These are phyloP conservation scores for Boehmeria nivea DNA, from an alignment of 306 rosid genomes.

Conservation along the genomic window DNA sequence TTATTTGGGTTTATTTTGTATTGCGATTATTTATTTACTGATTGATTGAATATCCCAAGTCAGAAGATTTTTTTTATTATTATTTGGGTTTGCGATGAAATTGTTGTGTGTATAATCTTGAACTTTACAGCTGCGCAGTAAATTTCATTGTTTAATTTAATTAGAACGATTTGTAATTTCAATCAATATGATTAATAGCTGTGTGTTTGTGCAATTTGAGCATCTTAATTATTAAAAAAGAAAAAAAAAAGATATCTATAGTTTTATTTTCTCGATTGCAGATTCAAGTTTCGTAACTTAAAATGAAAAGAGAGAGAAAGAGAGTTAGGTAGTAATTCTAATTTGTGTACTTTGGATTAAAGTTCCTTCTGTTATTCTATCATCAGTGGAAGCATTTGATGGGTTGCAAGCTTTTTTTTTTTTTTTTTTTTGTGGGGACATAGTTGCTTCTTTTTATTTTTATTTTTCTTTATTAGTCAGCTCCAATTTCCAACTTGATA, in stretches of 20 bases:
- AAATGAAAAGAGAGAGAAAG: background rate
- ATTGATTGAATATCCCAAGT: too few relatives aligned
- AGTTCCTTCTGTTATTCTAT: background rate
- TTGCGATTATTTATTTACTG: background rate
- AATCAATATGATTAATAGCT: too few relatives aligned
- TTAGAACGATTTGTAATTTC: background rate
- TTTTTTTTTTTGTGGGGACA: background rate
- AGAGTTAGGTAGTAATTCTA: background rate
- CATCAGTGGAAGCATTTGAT: background rate
- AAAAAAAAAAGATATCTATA: too few relatives aligned
- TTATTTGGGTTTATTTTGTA: background rate
- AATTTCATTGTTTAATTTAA: background rate
- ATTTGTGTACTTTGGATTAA: slow-evolving; percentile 1
- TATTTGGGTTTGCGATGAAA: too few relatives aligned
- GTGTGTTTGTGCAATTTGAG: too few relatives aligned
- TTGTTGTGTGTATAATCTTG: too few relatives aligned
- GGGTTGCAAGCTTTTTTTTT: background rate
- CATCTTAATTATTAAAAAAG: too few relatives aligned
- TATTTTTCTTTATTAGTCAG: background rate
- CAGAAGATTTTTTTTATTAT: too few relatives aligned
- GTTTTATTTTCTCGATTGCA: too few relatives aligned
- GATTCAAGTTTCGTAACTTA: too few relatives aligned
- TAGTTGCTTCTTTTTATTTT: background rate
- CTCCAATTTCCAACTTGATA: background rate
- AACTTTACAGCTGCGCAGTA: too few relatives aligned